phyloP scores from a whole-genome alignment of 2,329 filamentous ascomycete species.

The Aspergillus caelatus region DNA sequence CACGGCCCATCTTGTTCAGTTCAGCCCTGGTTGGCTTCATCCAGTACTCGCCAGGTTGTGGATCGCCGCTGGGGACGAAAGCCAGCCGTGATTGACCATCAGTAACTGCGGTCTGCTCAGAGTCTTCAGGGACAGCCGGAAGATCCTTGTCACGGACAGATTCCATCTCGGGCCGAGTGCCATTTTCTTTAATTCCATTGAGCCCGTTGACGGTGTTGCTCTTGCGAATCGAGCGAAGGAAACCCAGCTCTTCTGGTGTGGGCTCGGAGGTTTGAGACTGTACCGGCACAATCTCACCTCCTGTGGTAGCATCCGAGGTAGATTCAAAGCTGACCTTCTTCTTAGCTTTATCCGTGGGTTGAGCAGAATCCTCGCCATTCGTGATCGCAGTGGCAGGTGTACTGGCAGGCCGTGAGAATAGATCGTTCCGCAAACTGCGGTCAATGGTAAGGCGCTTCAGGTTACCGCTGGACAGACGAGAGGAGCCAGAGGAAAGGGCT shows the following conservation, averaged over 20 bases:
- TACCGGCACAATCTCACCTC: slow-evolving; percentile 57
- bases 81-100: slow-evolving; percentile 34
- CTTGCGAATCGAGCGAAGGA: slow-evolving; percentile 58
- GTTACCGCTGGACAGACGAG: slow-evolving; percentile 67
- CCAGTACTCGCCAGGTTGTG: slow-evolving; percentile 78
- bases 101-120: slow-evolving; percentile 42
- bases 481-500: slow-evolving; percentile 73
- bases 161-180: slow-evolving; percentile 64
- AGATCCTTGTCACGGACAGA: slow-evolving; percentile 75
- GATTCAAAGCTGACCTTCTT: slow-evolving; percentile 93
- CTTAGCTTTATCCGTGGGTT: slow-evolving; percentile 47
- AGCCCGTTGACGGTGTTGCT: slow-evolving; percentile 50
- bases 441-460: slow-evolving; percentile 95
- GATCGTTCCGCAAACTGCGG: slow-evolving; percentile 72
- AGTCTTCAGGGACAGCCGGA: slow-evolving; percentile 71
- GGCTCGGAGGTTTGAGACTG: slow-evolving; percentile 56
- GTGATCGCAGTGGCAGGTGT: slow-evolving; percentile 36
- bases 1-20: slow-evolving; percentile 75
- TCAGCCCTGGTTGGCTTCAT: slow-evolving; percentile 76
- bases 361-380: slow-evolving; percentile 45
- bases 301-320: slow-evolving; percentile 38
- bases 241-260: slow-evolving; percentile 62
- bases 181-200: slow-evolving; percentile 38
- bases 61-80: slow-evolving; percentile 45
- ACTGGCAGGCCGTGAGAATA: slow-evolving; percentile 53